Evolutionary conservation across 2,329 filamentous ascomycete species (phyloP).

Genomic region (Xylariaceae sp.): DNA sequence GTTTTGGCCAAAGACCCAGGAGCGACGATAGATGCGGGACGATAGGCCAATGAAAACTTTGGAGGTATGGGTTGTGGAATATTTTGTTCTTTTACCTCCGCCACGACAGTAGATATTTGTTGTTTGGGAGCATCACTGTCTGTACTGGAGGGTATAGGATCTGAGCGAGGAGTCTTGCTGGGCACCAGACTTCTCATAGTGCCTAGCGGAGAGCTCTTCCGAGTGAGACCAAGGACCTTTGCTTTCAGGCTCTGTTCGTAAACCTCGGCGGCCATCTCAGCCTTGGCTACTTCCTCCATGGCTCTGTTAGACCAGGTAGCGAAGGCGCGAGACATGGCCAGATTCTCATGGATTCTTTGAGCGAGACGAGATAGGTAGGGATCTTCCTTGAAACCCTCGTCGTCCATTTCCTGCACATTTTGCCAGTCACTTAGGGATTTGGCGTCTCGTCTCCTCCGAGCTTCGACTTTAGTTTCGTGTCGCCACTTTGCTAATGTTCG

Average conservation of each 20-base stretch:
- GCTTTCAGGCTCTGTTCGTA: conserved; percentile 30
- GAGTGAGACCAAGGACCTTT: conserved; percentile 23
- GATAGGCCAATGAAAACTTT: no score
- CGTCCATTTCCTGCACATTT: conserved; percentile 8
- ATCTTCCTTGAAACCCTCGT: conserved; percentile 18
- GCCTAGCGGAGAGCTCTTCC: conserved; percentile 5
- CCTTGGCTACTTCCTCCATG: conserved; percentile 26
- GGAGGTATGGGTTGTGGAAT: background rate
- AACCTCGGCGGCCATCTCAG: conserved; percentile 23
- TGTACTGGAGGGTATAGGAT: background rate
- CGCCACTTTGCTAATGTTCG: conserved; percentile 25
- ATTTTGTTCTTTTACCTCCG: no score
- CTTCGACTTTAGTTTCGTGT: conserved; percentile 16
- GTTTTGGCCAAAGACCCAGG: conserved; percentile 4
- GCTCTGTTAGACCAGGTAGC: conserved; percentile 28
- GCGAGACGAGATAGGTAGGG: conserved; percentile 26
- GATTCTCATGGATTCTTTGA: conserved; percentile 24
- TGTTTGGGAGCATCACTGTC: background rate
- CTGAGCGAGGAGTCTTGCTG: conserved; percentile 2
- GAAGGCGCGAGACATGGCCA: conserved; percentile 28
- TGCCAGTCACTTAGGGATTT: conserved; percentile 7
- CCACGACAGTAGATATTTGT: background rate
- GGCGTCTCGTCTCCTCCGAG: conserved; percentile 15
- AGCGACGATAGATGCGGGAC: conserved; percentile 3
- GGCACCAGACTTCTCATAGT: conserved; percentile 7